phyloP scores from a whole-genome alignment of 768 basidiomycete genomes.

The Phlebiopsis flavidoalba region DNA sequence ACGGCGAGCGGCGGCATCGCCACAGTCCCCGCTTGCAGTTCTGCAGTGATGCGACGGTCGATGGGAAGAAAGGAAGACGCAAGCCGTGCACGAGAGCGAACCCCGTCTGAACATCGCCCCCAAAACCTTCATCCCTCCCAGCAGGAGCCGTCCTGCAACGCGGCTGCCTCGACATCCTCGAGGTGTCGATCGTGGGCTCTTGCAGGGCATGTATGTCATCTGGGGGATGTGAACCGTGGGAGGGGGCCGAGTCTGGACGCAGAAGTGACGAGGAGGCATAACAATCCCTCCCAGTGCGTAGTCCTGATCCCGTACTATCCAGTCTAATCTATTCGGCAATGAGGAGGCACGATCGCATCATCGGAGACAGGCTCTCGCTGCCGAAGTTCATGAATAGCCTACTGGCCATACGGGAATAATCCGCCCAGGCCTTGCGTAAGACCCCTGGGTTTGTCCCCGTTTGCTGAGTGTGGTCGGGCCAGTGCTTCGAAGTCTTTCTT shows the following conservation, averaged over 20 bases:
- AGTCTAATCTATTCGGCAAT: conserved; percentile 6
- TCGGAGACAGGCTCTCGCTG: conserved; percentile 26
- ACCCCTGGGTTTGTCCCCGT: neutral
- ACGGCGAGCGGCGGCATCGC: neutral
- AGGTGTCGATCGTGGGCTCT: neutral
- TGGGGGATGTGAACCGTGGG: neutral
- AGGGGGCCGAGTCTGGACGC: neutral
- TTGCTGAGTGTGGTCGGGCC: neutral
- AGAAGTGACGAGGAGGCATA: neutral
- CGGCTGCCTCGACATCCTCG: neutral
- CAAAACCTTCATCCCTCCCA: neutral
- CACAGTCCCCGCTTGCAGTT: too few relatives aligned
- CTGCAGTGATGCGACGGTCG: neutral
- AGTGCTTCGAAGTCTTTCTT: neutral
- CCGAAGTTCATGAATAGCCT: conserved; percentile 20
- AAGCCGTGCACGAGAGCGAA: neutral
- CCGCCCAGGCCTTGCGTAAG: conserved; percentile 7
- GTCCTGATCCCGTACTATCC: neutral
- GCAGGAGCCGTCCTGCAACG: neutral
- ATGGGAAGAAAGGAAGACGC: neutral
- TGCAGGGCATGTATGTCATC: neutral
- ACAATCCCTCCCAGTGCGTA: neutral
- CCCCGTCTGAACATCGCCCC: neutral
- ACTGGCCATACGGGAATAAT: neutral
- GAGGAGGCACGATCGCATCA: conserved; percentile 24